phyloP scores from a whole-genome alignment of 306 rosid species.

The Biancaea sappan region DNA sequence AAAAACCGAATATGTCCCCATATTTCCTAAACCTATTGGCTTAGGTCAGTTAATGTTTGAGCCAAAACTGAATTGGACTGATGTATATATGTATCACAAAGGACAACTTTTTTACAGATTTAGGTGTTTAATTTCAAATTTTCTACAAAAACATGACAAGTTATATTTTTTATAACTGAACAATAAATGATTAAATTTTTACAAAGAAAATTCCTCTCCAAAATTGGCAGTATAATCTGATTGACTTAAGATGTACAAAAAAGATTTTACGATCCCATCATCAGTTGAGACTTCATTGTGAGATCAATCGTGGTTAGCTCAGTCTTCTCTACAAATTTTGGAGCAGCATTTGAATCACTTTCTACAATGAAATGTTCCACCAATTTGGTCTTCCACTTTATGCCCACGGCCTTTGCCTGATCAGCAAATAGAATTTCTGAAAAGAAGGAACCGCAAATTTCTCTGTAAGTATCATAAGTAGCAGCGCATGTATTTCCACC shows the following conservation, averaged over 20 bases:
- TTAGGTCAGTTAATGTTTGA: too few species aligned
- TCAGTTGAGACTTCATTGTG: slow-evolving; percentile 29
- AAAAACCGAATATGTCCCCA: too few species aligned
- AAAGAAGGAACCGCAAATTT: slow-evolving; percentile 66
- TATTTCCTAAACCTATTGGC: too few species aligned
- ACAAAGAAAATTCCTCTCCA: background rate
- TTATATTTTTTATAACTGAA: background rate
- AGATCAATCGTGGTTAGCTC: slow-evolving; percentile 36
- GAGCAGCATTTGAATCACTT: slow-evolving; percentile 22
- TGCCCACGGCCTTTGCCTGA: slow-evolving; percentile 73
- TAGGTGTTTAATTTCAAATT: background rate
- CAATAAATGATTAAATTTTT: background rate
- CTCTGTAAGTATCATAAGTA: slow-evolving; percentile 70
- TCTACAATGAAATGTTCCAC: slow-evolving; percentile 29
- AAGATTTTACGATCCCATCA: slow-evolving; percentile 50
- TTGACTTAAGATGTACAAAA: slow-evolving; percentile 40
- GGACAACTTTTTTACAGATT: background rate
- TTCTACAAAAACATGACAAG: background rate
- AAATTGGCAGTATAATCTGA: slow-evolving; percentile 39
- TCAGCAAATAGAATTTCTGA: slow-evolving; percentile 66
- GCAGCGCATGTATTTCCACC: slow-evolving; percentile 76
- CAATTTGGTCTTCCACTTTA: slow-evolving; percentile 54
- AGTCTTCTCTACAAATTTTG: slow-evolving; percentile 18
- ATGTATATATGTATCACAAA: too few species aligned
- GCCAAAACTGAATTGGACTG: too few species aligned